phyloP scores from a whole-genome alignment of 2,329 filamentous ascomycete genomes.

The Ophidiomyces ophidiicola region DNA sequence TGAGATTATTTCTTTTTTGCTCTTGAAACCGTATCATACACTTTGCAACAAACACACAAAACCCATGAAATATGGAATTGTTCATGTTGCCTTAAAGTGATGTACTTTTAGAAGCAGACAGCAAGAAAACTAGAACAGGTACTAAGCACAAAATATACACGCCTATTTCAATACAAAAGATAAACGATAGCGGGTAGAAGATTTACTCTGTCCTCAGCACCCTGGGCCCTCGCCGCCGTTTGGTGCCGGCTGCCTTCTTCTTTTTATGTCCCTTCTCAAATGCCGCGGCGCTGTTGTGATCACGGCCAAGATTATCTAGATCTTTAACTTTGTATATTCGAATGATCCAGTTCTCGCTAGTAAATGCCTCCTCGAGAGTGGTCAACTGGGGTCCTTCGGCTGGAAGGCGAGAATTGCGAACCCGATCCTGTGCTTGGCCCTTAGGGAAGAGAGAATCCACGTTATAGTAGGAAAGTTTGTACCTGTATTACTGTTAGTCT shows the following conservation, averaged over 20 bases:
- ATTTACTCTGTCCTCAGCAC: slow-evolving; percentile 29
- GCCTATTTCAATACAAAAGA: neutral
- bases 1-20: no score
- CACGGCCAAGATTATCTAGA: slow-evolving; percentile 86
- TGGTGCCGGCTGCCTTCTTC: slow-evolving; percentile 29
- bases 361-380: slow-evolving; percentile 91
- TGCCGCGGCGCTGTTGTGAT: slow-evolving; percentile 55
- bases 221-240: slow-evolving; percentile 33
- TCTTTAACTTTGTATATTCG: slow-evolving; percentile 99
- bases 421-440: slow-evolving; percentile 80
- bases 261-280: slow-evolving; percentile 44
- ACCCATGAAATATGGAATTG: no score
- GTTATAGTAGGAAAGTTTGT: slow-evolving; percentile 99
- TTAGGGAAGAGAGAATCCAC: slow-evolving; percentile 82
- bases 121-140: neutral
- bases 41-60: no score
- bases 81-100: no score
- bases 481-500: slow-evolving; percentile 46
- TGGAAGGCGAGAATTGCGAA: slow-evolving; percentile 70
- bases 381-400: slow-evolving; percentile 72
- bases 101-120: no score
- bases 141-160: no score
- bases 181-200: neutral
- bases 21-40: no score
- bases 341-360: slow-evolving; percentile 99